Evolutionary conservation across 805 yeast species (phyloP).

Genomic region (Candida krabiensis): DNA sequence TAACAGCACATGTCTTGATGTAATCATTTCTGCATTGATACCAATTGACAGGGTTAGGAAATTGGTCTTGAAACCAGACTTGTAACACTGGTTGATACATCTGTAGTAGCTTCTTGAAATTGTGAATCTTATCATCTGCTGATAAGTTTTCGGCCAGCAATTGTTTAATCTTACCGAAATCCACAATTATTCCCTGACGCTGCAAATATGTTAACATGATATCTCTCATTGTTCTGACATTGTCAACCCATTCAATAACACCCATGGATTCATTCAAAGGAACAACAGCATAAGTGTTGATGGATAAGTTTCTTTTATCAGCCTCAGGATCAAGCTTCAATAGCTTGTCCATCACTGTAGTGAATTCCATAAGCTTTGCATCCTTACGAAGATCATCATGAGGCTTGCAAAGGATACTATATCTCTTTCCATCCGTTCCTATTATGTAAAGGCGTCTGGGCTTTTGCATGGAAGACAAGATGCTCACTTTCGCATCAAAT

Average conservation of each 20-base stretch:
- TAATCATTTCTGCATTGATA: constrained; percentile 72
- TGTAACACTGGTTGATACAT: constrained; percentile 69
- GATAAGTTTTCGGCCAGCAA: constrained; percentile 23
- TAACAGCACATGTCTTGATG: constrained; percentile 83
- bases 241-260: constrained; percentile 84
- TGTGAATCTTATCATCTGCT: constrained; percentile 33
- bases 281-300: constrained; percentile 83
- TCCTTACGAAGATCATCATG: constrained; percentile 94
- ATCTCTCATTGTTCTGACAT: constrained; percentile 69
- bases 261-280: constrained; percentile 88
- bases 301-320: constrained; percentile 64
- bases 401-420: constrained; percentile 77
- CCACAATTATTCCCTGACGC: constrained; percentile 27
- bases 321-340: constrained; percentile 69
- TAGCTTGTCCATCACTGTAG: constrained; percentile 79
- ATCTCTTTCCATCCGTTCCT: constrained; percentile 77
- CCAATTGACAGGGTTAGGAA: constrained; percentile 91
- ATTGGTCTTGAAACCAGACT: constrained; percentile 85
- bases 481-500: constrained; percentile 66
- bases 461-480: constrained; percentile 80
- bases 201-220: constrained; percentile 41
- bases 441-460: constrained; percentile 75
- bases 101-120: constrained; percentile 34
- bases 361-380: constrained; percentile 89
- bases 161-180: constrained; percentile 27